Conservation (phyloP, 2,329 filamentous ascomycete genomes). For the Lanzia echinophila region DNA sequence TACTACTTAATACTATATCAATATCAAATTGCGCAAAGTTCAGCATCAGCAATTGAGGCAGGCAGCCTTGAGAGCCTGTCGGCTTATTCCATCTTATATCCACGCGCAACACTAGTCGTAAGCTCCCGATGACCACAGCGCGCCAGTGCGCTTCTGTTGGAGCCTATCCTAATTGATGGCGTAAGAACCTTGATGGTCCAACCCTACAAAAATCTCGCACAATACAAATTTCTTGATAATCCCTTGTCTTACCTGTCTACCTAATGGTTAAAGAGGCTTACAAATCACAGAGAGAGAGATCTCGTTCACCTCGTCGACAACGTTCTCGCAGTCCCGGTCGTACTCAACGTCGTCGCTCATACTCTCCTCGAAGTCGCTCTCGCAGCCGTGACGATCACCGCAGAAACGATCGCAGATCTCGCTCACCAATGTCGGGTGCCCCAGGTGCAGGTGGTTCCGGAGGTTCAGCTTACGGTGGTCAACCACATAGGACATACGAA, state of each 20-base stretch:
- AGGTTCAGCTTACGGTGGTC: slow-evolving; percentile 58
- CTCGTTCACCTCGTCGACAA: slow-evolving; percentile 80
- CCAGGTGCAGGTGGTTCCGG: slow-evolving; percentile 60
- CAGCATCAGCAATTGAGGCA: background rate
- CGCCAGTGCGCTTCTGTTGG: slow-evolving; percentile 9
- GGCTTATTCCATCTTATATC: slow-evolving; percentile 6
- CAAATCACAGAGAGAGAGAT: slow-evolving; percentile 67
- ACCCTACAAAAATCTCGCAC: background rate
- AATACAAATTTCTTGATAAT: slow-evolving; percentile 20
- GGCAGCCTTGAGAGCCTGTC: background rate
- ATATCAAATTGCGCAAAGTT: slow-evolving; percentile 2
- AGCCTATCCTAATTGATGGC: slow-evolving; percentile 10
- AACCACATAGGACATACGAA: slow-evolving; percentile 71
- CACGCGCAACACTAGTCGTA: slow-evolving; percentile 10
- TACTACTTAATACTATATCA: background rate
- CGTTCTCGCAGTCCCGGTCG: slow-evolving; percentile 46
- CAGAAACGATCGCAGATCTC: slow-evolving; percentile 67
- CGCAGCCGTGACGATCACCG: slow-evolving; percentile 73
- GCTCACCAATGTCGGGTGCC: slow-evolving; percentile 76
- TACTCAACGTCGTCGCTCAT: slow-evolving; percentile 64
- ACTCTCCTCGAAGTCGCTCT: slow-evolving; percentile 73
- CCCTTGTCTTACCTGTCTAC: slow-evolving; percentile 1
- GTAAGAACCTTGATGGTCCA: slow-evolving; percentile 17
- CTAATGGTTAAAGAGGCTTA: slow-evolving; percentile 28
- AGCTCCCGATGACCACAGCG: slow-evolving; percentile 1